Percentiles rank a stretch among this genome's conserved stretches.
phyloP scores from a whole-genome alignment of 176 grass and related monocot species.

The Aegilops longissima region DNA sequence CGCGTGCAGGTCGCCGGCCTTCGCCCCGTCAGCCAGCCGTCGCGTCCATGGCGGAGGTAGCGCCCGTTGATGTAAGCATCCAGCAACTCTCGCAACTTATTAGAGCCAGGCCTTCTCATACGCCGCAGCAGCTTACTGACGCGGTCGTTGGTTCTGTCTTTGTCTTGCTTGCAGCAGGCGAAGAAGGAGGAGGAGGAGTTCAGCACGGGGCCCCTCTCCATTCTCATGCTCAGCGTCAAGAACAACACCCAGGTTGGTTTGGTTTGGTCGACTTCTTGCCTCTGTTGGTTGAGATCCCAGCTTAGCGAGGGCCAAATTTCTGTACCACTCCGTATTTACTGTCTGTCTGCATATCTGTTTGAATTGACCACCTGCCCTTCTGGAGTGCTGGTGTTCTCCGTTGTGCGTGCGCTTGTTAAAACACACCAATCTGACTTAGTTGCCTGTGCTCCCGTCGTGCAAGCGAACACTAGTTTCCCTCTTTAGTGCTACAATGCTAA shows the following conservation, averaged over 20 bases:
- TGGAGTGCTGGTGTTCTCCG: neutral
- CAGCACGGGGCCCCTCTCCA: conserved; percentile 57
- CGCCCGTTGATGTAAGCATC: conserved; percentile 26
- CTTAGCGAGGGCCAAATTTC: neutral
- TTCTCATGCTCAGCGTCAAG: conserved; percentile 71
- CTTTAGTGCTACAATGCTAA: too few species aligned
- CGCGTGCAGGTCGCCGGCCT: neutral
- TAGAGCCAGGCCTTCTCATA: neutral
- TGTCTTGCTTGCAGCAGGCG: neutral
- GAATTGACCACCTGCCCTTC: neutral
- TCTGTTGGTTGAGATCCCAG: neutral
- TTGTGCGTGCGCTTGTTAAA: too few species aligned
- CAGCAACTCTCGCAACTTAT: neutral
- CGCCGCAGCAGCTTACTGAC: neutral
- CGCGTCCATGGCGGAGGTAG: conserved; percentile 36
- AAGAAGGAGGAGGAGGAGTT: conserved; percentile 76
- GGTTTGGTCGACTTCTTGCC: neutral
- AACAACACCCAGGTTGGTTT: conserved; percentile 62
- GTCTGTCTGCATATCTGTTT: neutral
- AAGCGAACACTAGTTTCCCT: neutral
- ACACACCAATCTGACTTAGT: neutral
- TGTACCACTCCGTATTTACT: neutral
- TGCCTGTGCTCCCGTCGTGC: neutral
- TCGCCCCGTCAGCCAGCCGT: conserved; percentile 10
- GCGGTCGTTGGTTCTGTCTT: neutral